A percentile compares a stretch with the other conserved stretches of the same genome.
Conservation (phyloP, 148 eudicot species). For the Silene uniflora region DNA sequence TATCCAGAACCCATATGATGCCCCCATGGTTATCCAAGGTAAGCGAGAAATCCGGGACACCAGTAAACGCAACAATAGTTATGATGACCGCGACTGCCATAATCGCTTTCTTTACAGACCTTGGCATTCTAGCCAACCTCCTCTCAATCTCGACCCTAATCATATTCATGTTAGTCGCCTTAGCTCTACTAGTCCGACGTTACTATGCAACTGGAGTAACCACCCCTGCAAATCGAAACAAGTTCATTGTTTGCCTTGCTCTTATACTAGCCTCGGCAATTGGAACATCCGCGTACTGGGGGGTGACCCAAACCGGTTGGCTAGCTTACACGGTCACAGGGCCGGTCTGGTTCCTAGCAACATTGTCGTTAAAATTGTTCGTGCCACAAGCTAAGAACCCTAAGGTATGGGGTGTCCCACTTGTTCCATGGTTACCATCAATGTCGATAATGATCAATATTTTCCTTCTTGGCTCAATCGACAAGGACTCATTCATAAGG, state of each 20-base stretch:
- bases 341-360: conserved; percentile 44
- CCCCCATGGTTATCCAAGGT: conserved; percentile 45
- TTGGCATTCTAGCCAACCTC: conserved; percentile 40
- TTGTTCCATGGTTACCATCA: conserved; percentile 74
- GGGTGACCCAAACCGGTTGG: conserved; percentile 30
- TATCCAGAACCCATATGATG: conserved; percentile 53
- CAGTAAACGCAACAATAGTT: conserved; percentile 43
- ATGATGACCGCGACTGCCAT: conserved; percentile 37
- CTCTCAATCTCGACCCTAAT: conserved; percentile 58
- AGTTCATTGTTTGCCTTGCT: conserved; percentile 30
- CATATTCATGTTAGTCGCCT: conserved; percentile 46
- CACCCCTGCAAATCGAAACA: conserved; percentile 34
- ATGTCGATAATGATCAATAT: conserved; percentile 42
- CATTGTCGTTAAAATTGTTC: conserved; percentile 29
- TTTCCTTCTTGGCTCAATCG: conserved; percentile 52
- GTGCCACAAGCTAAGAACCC: conserved; percentile 47
- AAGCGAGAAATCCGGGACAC: conserved; percentile 40
- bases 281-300: conserved; percentile 43
- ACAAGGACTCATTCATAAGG: conserved; percentile 41
- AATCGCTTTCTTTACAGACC: conserved; percentile 44
- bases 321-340: conserved; percentile 34
- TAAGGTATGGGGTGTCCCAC: conserved; percentile 56
- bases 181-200: conserved; percentile 45
- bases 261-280: conserved; percentile 45
- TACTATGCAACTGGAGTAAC: conserved; percentile 49